Base-by-base conservation (phyloP, 1,139 yeast genomes). In the Kurtzmaniella quercitrusa region DNA sequence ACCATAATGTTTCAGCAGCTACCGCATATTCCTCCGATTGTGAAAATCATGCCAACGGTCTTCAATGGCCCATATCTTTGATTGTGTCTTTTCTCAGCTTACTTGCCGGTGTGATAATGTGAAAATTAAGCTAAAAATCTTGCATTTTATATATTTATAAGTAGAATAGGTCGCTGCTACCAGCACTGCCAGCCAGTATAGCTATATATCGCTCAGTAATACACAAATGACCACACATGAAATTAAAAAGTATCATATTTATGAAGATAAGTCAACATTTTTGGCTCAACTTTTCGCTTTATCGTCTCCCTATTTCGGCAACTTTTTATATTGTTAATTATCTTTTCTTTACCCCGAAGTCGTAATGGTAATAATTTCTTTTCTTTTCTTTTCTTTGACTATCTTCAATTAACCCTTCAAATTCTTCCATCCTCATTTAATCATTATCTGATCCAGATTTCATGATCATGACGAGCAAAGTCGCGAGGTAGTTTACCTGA, bases 401-500 rank as follows among this genome's bases (percentile, higher is more conserved):
- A n/a, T n/a, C n/a, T n/a, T n/a, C n/a, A n/a, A n/a, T n/a, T n/a
- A n/a, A n/a, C n/a, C n/a, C n/a, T n/a, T n/a, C n/a, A n/a, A n/a
- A n/a, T n/a, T n/a, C n/a, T n/a, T n/a, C n/a, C n/a, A n/a, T n/a
- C n/a, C n/a, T n/a, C n/a, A n/a, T n/a, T n/a, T n/a, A n/a, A n/a
- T n/a, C n/a, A n/a, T n/a, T n/a, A n/a, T n/a, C n/a, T n/a, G n/a
- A n/a, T n/a, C n/a, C n/a, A n/a, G n/a, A n/a, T n/a, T n/a, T n/a
- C 26, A 42, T 42, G 14, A 34, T 21, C n/a, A 40, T 37, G n/a
- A 11, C 36, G 9, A 4, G 8, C 9, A 7, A 35, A 7, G 14
- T 35, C 7, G 17, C 36, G 12, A n/a, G 36, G 11, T 21, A 33
- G 15, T 16, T 14, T 47, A 60, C 33, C 50, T 50, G 36, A 71